These are phyloP conservation scores for Borovskyia barvae DNA, from an alignment of 208 protist genomes.

Conservation along the genomic window DNA sequence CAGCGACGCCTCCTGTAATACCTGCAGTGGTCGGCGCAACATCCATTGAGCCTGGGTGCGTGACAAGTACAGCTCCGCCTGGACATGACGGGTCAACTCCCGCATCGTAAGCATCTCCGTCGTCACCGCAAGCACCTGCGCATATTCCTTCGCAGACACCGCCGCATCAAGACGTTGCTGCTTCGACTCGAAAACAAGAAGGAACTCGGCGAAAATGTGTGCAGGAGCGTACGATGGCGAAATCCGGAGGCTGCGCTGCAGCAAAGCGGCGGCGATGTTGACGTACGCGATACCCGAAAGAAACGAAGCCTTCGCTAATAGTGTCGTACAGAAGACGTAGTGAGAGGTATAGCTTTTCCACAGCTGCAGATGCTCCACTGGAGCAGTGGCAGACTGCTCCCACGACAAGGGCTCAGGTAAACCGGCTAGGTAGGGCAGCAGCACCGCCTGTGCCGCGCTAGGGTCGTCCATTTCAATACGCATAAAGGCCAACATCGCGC, in stretches of 20 bases:
- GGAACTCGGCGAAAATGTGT: constrained; percentile 58
- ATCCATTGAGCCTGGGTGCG: constrained; percentile 48
- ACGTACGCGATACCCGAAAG: constrained; percentile 73
- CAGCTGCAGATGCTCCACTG: constrained; percentile 21
- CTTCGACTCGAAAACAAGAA: constrained; percentile 64
- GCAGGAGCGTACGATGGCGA: constrained; percentile 55
- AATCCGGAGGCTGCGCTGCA: constrained; percentile 61
- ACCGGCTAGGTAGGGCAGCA: constrained; percentile 69
- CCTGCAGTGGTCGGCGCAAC: constrained; percentile 31
- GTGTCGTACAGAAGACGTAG: constrained; percentile 60
- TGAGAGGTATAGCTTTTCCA: constrained; percentile 49
- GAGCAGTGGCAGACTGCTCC: background rate
- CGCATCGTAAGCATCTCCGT: constrained; percentile 55
- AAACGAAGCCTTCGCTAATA: constrained; percentile 75
- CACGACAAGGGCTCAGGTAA: constrained; percentile 37
- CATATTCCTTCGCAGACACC: constrained; percentile 29
- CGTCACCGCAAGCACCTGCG: constrained; percentile 29
- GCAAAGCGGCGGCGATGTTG: constrained; percentile 65
- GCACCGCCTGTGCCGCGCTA: constrained; percentile 43
- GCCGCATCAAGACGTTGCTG: constrained; percentile 26
- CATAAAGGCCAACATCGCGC: constrained; percentile 54
- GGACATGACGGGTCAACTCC: constrained; percentile 35
- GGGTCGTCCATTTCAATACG: constrained; percentile 49
- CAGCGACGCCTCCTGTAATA: constrained; percentile 59
- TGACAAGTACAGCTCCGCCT: constrained; percentile 37